phyloP scores from a whole-genome alignment of 306 rosid species.

The Acmispon strigosus region DNA sequence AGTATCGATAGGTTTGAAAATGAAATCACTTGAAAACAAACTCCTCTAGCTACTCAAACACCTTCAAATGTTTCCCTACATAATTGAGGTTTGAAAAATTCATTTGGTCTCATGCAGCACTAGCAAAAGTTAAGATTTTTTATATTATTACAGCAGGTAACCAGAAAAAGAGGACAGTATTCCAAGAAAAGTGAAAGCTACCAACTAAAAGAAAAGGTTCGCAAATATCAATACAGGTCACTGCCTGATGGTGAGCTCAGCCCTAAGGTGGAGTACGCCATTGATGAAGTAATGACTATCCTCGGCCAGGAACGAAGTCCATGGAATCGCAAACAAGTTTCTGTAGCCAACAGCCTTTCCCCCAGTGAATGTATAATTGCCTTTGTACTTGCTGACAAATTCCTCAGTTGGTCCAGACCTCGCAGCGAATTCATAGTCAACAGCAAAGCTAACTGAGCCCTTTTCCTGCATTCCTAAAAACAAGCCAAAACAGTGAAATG shows the following conservation, averaged over 20 bases:
- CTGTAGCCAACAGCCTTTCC: constrained; percentile 90
- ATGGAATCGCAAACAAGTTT: constrained; percentile 76
- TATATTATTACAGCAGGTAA: neutral
- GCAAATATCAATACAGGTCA: constrained; percentile 19
- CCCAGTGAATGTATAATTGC: constrained; percentile 84
- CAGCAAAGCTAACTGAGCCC: constrained; percentile 80
- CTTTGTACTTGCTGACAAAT: constrained; percentile 85
- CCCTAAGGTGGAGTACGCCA: constrained; percentile 91
- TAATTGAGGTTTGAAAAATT: neutral
- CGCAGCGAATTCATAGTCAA: constrained; percentile 92
- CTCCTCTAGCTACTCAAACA: neutral
- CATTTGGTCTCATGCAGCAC: constrained; percentile 6
- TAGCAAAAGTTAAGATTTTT: neutral
- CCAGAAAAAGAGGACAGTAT: neutral
- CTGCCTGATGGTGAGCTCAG: constrained; percentile 88
- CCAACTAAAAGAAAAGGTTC: constrained; percentile 10
- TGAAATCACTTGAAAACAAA: neutral
- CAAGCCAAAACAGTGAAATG: constrained; percentile 89
- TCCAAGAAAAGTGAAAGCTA: constrained; percentile 9
- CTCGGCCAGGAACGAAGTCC: constrained; percentile 84
- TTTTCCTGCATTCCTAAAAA: constrained; percentile 97
- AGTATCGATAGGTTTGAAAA: neutral
- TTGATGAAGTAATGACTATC: constrained; percentile 76
- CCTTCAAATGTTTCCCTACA: neutral
- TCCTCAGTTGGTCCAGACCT: constrained; percentile 78